Evolutionary conservation across 305 asterid species (phyloP).

Genomic region (Ilex paraguariensis): DNA sequence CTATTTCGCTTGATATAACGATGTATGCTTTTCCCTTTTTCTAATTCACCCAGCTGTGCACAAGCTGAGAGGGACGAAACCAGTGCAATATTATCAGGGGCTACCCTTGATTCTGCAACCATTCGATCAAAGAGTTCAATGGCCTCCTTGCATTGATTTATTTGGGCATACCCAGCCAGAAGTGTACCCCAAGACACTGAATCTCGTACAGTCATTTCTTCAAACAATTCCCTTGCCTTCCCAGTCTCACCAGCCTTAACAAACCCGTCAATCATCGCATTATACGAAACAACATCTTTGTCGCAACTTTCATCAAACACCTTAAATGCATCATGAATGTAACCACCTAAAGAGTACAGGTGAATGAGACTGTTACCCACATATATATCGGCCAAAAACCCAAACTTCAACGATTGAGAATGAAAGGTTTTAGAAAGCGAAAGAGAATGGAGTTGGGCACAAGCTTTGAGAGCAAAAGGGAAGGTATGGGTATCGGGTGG

Average conservation of each 20-base stretch:
- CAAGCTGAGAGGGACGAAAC: constrained; percentile 77
- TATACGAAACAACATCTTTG: constrained; percentile 66
- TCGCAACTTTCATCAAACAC: constrained; percentile 47
- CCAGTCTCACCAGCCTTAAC: constrained; percentile 54
- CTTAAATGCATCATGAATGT: constrained; percentile 22
- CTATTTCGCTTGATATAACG: constrained; percentile 22
- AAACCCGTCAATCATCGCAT: constrained; percentile 56
- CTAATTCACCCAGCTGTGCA: constrained; percentile 59
- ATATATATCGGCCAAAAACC: constrained; percentile 52
- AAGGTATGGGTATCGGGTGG: constrained; percentile 55
- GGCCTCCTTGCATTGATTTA: constrained; percentile 39
- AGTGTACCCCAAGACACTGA: constrained; percentile 64
- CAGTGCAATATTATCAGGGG: constrained; percentile 46
- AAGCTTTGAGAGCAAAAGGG: constrained; percentile 70
- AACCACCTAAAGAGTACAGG: constrained; percentile 31
- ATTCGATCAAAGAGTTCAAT: constrained; percentile 52
- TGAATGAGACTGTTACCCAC: constrained; percentile 48
- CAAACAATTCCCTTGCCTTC: constrained; percentile 47
- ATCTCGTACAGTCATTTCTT: constrained; percentile 55
- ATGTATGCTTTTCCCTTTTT: constrained; percentile 53
- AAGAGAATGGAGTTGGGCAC: constrained; percentile 37
- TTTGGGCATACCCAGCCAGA: constrained; percentile 66
- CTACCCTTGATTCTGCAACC: constrained; percentile 20
- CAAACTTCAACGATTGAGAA: constrained; percentile 44
- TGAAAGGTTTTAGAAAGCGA: constrained; percentile 40